Percentiles rank a stretch among this genome's conserved stretches.
phyloP scores from a whole-genome alignment of 495 filamentous ascomycete genomes.

The Usnea hakonensis region DNA sequence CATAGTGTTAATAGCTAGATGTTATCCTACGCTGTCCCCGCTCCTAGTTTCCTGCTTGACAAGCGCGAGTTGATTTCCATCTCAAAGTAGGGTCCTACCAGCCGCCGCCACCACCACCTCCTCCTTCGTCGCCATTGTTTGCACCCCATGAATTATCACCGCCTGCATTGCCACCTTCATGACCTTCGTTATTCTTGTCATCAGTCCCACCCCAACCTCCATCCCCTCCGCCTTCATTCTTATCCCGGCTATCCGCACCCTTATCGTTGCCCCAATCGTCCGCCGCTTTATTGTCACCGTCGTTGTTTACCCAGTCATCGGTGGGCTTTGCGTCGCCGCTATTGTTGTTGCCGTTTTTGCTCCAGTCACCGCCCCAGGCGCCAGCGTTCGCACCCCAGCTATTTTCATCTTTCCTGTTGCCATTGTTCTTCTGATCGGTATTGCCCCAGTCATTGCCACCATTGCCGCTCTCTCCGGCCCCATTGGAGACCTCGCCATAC shows the following conservation, averaged over 20 bases:
- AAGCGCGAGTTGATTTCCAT: neutral
- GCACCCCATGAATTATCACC: neutral
- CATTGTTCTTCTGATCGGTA: neutral
- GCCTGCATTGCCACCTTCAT: neutral
- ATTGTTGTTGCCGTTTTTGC: neutral
- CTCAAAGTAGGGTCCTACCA: neutral
- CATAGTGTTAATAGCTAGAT: neutral
- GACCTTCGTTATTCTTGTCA: neutral
- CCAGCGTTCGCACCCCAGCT: neutral
- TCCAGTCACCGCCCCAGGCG: neutral
- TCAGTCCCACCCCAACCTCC: neutral
- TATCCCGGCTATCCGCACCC: neutral
- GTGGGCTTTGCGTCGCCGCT: neutral
- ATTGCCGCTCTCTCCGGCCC: conserved; percentile 3
- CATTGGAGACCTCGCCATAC: neutral
- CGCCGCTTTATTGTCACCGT: neutral
- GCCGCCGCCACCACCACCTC: neutral
- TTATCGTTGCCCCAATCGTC: neutral
- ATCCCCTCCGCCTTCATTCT: neutral
- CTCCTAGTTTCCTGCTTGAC: neutral
- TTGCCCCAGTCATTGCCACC: conserved; percentile 1
- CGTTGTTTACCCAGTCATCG: neutral
- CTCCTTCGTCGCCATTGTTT: neutral
- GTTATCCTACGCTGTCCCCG: neutral
- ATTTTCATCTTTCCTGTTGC: conserved; percentile 7